Base-by-base conservation (phyloP, 139 green algal species). In the Micromonas commoda region DNA sequence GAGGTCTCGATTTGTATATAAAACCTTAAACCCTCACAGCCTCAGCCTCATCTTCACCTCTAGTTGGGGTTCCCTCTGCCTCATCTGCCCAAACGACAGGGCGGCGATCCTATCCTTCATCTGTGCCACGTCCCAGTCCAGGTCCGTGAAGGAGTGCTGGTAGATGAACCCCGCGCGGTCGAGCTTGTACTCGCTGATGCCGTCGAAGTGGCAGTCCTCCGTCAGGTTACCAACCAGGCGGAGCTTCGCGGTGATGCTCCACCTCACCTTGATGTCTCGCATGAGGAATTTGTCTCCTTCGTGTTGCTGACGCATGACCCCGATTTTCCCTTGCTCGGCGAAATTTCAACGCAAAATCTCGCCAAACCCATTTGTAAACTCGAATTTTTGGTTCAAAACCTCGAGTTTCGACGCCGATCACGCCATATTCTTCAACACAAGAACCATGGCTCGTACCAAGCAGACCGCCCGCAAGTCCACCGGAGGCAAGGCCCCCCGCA, bases 381-480 rank as follows among this genome's bases (percentile, higher is more conserved):
- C n/a, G n/a, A n/a, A n/a, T n/a, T n/a, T n/a, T n/a, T n/a, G n/a
- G n/a, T n/a, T n/a, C n/a, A n/a, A n/a, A n/a, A n/a, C n/a, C n/a
- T n/a, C n/a, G n/a, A n/a, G n/a, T n/a, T n/a, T n/a, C n/a, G n/a
- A n/a, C n/a, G n/a, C n/a, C n/a, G n/a, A 23, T 57, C 45, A 9
- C 45, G 9, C 45, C 45, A 9, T 16, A 57, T 57, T 57, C 45
- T 57, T 68, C 26, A 34, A 28, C 28, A 34, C 63, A 28, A 35
- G 24, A 28, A 76, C 1, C n/a, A 97, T 98, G 93, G 93, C 93
- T 71, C 93, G 93, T 84, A 98, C 93, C 75, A 98, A 98, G 91
- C 93, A 98, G 87, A 95, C 90, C 37, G 92, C 91, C 23, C 89
- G 92, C 68, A 97, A 87, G 77, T 86, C 81, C 64, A 87, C 83